Base-by-base conservation (phyloP, 768 basidiomycete genomes). In the Boletus vinaceobasis region DNA sequence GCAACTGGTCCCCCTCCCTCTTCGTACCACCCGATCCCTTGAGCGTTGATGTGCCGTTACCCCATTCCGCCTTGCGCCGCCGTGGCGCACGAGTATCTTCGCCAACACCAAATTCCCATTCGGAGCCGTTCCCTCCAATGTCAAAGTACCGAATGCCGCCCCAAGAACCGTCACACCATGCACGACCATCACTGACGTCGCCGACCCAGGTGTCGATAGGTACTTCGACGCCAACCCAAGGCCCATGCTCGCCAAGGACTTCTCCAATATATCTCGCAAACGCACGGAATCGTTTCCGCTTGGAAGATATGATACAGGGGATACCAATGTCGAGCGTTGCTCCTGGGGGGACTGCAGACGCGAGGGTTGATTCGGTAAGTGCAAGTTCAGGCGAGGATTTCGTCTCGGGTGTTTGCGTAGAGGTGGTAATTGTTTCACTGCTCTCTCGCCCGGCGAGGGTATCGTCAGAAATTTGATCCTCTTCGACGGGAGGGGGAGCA, bases 181-280 rank as follows among this genome's bases (percentile, higher is more conserved):
- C 82, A n/a, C 87, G 75, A n/a, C 80, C 85, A 29, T 83, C 79
- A 14, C 77, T 71, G 50, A 75, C 71, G 26, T 82, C 79, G 11
- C 73, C 75, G 2, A 74, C 73, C 77, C 81, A 81, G n/a, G 72
- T 71, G 31, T 69, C 69, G 8, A 92, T 74, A 1, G 91, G 90
- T 11, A 93, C 89, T 68, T 95, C 93, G 15, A 95, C 89, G 14
- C 93, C 93, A 7, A 94, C 89, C 93, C 93, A 95, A 0, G 89
- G 84, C 1, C 93, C 93, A 5, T 65, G 60, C 68, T 93, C 89
- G 36, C 92, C 93, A 46, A 82, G 78, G 2, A 95, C 85, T 65
- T 92, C 90, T 7, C 89, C 93, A 48, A 95, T 92, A 66, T 95
- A 94, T 5, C 92, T 76, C 21, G 91, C 93, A 63, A 84, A 87